Evolutionary conservation across 495 filamentous ascomycete genomes (phyloP).

Genomic region (Annulohypoxylon maeteangense): DNA sequence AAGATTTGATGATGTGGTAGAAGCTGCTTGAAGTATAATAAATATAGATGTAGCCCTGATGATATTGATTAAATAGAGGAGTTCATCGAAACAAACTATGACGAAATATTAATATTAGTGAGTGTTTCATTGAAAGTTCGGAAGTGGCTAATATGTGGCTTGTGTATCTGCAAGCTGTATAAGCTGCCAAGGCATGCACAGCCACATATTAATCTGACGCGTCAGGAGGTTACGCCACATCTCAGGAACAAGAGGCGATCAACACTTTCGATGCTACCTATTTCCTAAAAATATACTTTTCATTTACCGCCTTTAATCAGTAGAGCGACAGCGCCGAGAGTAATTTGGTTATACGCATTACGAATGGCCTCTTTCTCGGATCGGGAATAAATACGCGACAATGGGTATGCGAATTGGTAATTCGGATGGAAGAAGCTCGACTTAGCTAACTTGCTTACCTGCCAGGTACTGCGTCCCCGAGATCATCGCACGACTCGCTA

Average conservation of each 20-base stretch:
- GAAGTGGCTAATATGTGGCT: neutral
- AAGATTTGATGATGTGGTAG: no score
- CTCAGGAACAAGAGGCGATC: neutral
- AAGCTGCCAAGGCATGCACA: neutral
- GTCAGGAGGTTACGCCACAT: constrained; percentile 9
- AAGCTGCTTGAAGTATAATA: no score
- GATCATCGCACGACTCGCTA: constrained; percentile 66
- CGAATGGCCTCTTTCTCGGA: constrained; percentile 30
- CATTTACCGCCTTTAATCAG: neutral
- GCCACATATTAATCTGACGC: neutral
- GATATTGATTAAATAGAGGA: no score
- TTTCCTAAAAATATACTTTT: neutral
- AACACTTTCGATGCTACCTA: neutral
- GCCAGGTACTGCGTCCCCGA: constrained; percentile 43
- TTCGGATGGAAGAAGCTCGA: neutral
- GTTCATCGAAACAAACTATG: no score
- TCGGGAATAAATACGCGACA: constrained; percentile 18
- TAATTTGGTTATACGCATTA: neutral
- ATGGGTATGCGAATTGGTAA: constrained; percentile 31
- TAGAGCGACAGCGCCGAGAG: neutral
- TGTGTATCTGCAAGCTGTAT: neutral
- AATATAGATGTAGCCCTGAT: no score
- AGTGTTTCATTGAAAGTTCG: neutral
- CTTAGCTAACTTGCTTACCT: constrained; percentile 11
- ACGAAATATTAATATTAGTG: no score